A percentile compares a stretch with the other conserved stretches of the same genome.
phyloP scores from a whole-genome alignment of 2,329 filamentous ascomycete species.

The Helotiales sp. region DNA sequence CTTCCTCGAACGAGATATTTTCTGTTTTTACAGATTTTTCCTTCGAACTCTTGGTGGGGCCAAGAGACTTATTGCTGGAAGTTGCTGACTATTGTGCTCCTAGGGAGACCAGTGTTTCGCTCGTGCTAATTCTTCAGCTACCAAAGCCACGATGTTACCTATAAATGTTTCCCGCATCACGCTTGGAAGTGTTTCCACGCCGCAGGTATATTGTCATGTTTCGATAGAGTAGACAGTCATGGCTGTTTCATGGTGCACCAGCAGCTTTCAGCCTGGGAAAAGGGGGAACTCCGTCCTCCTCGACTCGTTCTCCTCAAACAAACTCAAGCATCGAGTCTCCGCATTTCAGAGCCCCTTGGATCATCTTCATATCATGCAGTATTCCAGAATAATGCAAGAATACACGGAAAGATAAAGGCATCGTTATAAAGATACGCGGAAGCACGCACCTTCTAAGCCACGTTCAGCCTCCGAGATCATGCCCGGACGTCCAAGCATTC shows the following conservation, averaged over 20 bases:
- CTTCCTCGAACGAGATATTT: neutral
- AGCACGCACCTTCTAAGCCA: neutral
- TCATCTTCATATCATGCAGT: neutral
- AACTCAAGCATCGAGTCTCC: neutral
- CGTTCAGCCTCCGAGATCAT: conserved; percentile 1
- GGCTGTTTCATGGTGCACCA: neutral
- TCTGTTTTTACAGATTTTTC: too few relatives aligned
- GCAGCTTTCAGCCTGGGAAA: neutral
- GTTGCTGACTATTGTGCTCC: neutral
- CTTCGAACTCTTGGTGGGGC: neutral
- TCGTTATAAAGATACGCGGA: neutral
- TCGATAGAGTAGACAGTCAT: neutral
- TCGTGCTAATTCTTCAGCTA: neutral
- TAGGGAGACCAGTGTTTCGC: neutral
- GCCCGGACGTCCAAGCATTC: neutral
- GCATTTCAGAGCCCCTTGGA: neutral
- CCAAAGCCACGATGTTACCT: neutral
- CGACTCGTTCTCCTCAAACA: neutral
- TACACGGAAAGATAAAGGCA: neutral
- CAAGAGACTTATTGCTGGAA: neutral
- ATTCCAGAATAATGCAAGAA: neutral
- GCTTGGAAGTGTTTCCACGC: neutral
- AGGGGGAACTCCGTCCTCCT: neutral
- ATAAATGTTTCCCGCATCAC: neutral
- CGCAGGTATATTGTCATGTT: conserved; percentile 1